A percentile compares a stretch with the other conserved stretches of the same genome.
phyloP scores from a whole-genome alignment of 176 grass and related monocot genomes.

The Zizania latifolia region DNA sequence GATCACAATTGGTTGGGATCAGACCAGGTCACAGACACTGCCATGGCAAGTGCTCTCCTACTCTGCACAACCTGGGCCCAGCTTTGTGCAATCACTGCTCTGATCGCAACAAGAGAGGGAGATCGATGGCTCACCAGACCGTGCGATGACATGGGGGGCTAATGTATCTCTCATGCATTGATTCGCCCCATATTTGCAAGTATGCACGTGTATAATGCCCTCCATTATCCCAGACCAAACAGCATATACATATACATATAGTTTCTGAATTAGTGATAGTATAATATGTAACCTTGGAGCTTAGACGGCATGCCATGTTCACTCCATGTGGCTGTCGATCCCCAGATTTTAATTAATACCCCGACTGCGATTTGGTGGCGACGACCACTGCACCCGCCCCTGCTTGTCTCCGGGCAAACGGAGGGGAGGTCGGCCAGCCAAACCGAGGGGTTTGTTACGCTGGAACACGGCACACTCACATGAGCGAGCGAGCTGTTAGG shows the following conservation, averaged over 20 bases:
- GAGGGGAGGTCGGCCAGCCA: background rate
- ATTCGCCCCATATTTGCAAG: background rate
- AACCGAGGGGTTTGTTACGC: background rate
- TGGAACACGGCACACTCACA: background rate
- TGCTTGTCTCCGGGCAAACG: background rate
- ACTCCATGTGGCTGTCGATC: slow-evolving; percentile 32
- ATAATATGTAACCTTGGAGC: background rate
- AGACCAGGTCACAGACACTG: background rate
- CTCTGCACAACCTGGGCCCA: slow-evolving; percentile 22
- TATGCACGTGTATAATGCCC: background rate
- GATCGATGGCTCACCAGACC: background rate
- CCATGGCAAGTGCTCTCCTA: background rate
- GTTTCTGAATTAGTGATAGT: background rate
- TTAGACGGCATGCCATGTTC: slow-evolving; percentile 29
- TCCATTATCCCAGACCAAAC: background rate
- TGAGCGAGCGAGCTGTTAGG: slow-evolving; percentile 12
- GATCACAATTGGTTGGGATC: slow-evolving; percentile 8
- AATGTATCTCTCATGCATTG: background rate
- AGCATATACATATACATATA: background rate
- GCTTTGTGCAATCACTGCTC: background rate
- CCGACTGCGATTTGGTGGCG: slow-evolving; percentile 25
- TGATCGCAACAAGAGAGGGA: background rate
- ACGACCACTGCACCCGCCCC: no score
- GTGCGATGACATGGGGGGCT: no score
- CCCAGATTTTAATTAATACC: slow-evolving; percentile 6